Evolutionary conservation across 164 flowering plant genomes (phyloP), one percentile per base, ranked within the genome.

Genomic region (Chloranthus sessilifolius): DNA sequence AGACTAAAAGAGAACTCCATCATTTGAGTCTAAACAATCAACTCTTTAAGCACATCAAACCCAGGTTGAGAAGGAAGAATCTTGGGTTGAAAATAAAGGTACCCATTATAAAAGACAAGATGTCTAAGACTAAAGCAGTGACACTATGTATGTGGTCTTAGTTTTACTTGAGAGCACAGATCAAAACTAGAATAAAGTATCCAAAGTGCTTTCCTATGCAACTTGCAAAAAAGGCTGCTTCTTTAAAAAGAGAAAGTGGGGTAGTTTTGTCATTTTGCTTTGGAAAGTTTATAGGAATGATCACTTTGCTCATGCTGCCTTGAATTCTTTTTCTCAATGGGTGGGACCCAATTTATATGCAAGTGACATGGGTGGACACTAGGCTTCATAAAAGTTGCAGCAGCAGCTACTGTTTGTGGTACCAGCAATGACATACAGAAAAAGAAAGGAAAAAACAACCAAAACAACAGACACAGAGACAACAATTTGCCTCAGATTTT

Each of bases 161-260:
- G 43, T n/a, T 55, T 52, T 46, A 54, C 44, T 53, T 45, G 35
- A 52, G 60, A 22, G 33, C n/a, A n/a, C 40, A 62, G 55, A 57
- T 54, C 52, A 56, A 56, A 56, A 45, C 55, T 60, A 62, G 75
- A 66, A 69, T 66, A 67, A 71, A 67, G 70, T 52, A 39, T 64
- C 40, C 62, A 46, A 57, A 67, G 65, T 71, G 74, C 67, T 66
- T 60, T 31, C 67, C 52, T 48, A 57, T 70, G 71, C 81, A 70
- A 73, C 61, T 73, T 67, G 77, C 71, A 56, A 52, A n/a, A n/a
- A 68, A 67, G 70, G 59, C 56, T 26, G 44, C 52, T 40, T 35
- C 62, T 76, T 73, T 56, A 20, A 30, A 40, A 72, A 67, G 64
- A n/a, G 55, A 63, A 70, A 73, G 63, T 56, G n/a, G 69, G 77